These are phyloP conservation scores for Penicillium sp. DNA, from an alignment of 2,329 filamentous ascomycete genomes.

Conservation along the genomic window DNA sequence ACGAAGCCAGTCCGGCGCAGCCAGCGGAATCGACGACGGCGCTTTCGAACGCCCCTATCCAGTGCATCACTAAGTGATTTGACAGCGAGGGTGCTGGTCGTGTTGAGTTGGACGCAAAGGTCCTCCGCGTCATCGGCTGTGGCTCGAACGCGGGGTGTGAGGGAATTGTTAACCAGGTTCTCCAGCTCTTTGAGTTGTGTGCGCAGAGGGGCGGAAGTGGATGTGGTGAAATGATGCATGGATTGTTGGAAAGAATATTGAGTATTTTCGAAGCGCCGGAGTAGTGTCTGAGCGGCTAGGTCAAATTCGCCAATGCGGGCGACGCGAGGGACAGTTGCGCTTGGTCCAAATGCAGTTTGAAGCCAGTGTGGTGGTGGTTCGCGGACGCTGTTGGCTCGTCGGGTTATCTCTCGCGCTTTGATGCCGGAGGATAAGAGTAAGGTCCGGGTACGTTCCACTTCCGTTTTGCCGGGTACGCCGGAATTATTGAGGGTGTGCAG, in stretches of 20 bases:
- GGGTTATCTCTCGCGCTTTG: conserved; percentile 80
- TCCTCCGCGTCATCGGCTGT: conserved; percentile 80
- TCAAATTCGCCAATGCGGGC: conserved; percentile 57
- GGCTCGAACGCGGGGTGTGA: conserved; percentile 65
- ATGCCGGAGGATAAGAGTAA: conserved; percentile 84
- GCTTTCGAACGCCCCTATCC: conserved; percentile 68
- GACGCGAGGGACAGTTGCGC: conserved; percentile 45
- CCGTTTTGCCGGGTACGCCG: conserved; percentile 63
- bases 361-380: conserved; percentile 42
- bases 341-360: conserved; percentile 30
- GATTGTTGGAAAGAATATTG: conserved; percentile 49
- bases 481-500: conserved; percentile 41
- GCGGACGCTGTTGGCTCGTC: conserved; percentile 61
- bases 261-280: conserved; percentile 52
- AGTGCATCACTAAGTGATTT: conserved; percentile 81
- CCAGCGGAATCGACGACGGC: conserved; percentile 76
- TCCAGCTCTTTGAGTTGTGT: conserved; percentile 49
- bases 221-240: conserved; percentile 52
- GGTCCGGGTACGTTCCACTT: conserved; percentile 77
- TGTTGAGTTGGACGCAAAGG: conserved; percentile 74
- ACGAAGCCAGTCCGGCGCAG: conserved; percentile 77
- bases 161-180: conserved; percentile 50
- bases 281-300: conserved; percentile 57
- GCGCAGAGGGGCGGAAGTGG: conserved; percentile 50
- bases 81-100: conserved; percentile 75